phyloP scores from a whole-genome alignment of 192 early-diverging fungal species.

The Neocallimastix lanati region DNA sequence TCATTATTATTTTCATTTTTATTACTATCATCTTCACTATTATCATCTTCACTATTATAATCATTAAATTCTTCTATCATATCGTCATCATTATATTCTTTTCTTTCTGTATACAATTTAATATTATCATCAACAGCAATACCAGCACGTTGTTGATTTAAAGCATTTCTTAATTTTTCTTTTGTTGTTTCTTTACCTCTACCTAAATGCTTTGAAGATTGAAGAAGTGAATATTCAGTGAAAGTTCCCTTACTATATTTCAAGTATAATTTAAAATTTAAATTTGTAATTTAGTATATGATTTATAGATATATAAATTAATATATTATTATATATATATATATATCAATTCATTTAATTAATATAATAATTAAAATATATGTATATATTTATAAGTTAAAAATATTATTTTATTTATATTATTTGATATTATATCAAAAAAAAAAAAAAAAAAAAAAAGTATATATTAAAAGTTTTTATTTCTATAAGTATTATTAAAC shows the following conservation, averaged over 20 bases:
- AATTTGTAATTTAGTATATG: no score
- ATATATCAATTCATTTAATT: no score
- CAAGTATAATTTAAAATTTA: no score
- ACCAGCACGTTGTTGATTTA: slow-evolving; percentile 22
- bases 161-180: slow-evolving; percentile 18
- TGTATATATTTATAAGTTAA: no score
- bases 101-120: slow-evolving; percentile 12
- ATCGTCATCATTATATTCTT: slow-evolving; percentile 4
- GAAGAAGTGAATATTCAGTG: slow-evolving; percentile 12
- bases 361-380: no score
- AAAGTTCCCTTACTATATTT: slow-evolving; percentile 13
- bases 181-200: slow-evolving; percentile 3
- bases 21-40: neutral
- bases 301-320: no score
- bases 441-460: no score
- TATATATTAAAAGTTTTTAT: no score
- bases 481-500: no score
- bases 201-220: slow-evolving; percentile 20
- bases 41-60: slow-evolving; percentile 4
- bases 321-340: no score
- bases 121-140: slow-evolving; percentile 11
- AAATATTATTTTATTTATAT: no score
- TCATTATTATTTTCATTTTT: neutral
- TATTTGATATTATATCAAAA: no score
- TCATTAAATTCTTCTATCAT: slow-evolving; percentile 4